phyloP scores from a whole-genome alignment of 2,329 filamentous ascomycete genomes.

The Amesomyces nigricolor region DNA sequence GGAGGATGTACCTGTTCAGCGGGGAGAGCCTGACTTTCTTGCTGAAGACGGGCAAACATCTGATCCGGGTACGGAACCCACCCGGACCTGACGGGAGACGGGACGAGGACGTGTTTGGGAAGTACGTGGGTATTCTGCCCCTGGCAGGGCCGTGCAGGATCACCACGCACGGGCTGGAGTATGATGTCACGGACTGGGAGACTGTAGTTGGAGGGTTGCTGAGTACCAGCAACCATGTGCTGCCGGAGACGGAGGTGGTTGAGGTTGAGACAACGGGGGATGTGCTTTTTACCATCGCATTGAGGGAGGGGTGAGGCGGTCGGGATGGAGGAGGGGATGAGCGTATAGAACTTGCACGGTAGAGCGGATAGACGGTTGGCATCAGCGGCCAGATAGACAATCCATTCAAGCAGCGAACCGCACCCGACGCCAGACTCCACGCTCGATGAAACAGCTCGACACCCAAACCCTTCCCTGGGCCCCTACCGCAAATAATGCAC shows the following conservation, averaged over 20 bases:
- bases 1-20: constrained; percentile 71
- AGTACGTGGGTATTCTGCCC: constrained; percentile 82
- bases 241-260: constrained; percentile 52
- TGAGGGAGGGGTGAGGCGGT: constrained; percentile 33
- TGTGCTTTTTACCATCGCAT: constrained; percentile 70
- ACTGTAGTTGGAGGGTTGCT: constrained; percentile 68
- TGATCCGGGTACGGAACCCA: constrained; percentile 56
- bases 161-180: constrained; percentile 74
- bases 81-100: constrained; percentile 36
- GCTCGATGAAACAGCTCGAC: constrained; percentile 15
- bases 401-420: neutral
- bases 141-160: constrained; percentile 74
- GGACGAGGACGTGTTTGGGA: constrained; percentile 54
- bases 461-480: no score
- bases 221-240: constrained; percentile 76
- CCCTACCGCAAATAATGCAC: constrained; percentile 62
- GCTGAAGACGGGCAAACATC: constrained; percentile 62
- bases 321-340: neutral
- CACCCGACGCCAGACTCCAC: constrained; percentile 19
- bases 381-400: constrained; percentile 3
- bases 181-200: constrained; percentile 81
- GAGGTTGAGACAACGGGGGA: constrained; percentile 57
- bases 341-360: no score
- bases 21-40: constrained; percentile 78
- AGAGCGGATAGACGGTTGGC: neutral